phyloP scores from a whole-genome alignment of 2,329 filamentous ascomycete species.

The Hymenoscyphus fraxineus region DNA sequence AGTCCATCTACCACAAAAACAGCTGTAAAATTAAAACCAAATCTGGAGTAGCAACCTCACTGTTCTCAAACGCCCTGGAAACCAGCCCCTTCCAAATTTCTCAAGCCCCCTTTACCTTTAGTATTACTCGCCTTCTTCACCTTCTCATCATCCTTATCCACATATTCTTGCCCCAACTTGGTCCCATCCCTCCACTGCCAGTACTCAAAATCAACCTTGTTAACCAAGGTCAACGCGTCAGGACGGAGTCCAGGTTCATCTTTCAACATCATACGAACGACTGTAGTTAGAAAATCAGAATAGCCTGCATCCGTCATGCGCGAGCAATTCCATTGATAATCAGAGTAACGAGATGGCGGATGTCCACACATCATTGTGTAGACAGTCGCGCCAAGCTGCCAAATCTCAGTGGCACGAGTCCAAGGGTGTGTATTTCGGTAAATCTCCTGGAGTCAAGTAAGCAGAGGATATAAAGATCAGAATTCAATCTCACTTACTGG shows the following conservation, averaged over 20 bases:
- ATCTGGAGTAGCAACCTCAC: background rate
- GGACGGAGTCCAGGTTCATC: slow-evolving; percentile 20
- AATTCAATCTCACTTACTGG: slow-evolving; percentile 17
- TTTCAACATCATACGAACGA: slow-evolving; percentile 27
- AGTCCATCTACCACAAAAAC: background rate
- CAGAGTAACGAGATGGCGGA: slow-evolving; percentile 25
- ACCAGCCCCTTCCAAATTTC: background rate
- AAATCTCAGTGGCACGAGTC: slow-evolving; percentile 27
- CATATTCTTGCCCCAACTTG: slow-evolving; percentile 18
- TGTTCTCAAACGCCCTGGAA: background rate
- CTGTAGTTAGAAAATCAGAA: slow-evolving; percentile 21
- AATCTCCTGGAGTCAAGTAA: slow-evolving; percentile 25
- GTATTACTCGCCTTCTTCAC: slow-evolving; percentile 6
- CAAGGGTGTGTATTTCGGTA: slow-evolving; percentile 21
- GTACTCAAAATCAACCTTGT: slow-evolving; percentile 23
- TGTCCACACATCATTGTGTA: slow-evolving; percentile 34
- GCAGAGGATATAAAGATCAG: background rate
- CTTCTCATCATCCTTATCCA: slow-evolving; percentile 23
- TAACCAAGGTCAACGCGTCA: slow-evolving; percentile 18
- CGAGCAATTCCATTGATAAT: slow-evolving; percentile 28
- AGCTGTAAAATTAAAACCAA: background rate
- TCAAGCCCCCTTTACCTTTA: background rate
- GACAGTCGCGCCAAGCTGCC: slow-evolving; percentile 29
- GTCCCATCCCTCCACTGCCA: slow-evolving; percentile 25
- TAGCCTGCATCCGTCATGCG: slow-evolving; percentile 28